These are phyloP conservation scores for Zanthoxylum bungeanum DNA, from an alignment of 345 rosid genomes.

Conservation along the genomic window DNA sequence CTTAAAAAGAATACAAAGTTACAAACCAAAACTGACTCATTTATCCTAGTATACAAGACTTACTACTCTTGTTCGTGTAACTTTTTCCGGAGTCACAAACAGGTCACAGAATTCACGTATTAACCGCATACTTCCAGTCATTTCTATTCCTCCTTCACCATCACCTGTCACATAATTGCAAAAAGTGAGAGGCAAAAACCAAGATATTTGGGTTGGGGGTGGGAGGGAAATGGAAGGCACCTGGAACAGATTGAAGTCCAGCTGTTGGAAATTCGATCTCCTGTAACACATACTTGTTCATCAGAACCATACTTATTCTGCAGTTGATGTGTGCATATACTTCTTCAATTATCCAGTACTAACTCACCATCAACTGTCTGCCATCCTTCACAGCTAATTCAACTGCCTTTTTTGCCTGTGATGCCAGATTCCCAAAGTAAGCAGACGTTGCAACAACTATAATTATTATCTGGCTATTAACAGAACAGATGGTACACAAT, in stretches of 20 bases:
- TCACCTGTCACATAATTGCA: conserved; percentile 48
- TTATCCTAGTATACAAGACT: conserved; percentile 18
- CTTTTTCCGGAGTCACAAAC: conserved; percentile 55
- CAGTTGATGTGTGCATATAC: background rate
- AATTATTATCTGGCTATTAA: background rate
- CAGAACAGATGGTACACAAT: background rate
- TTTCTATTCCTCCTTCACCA: conserved; percentile 95
- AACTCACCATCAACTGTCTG: conserved; percentile 75
- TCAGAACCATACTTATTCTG: conserved; percentile 24
- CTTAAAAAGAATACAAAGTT: background rate
- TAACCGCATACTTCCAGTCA: conserved; percentile 86
- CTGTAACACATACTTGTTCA: conserved; percentile 40
- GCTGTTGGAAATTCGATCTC: conserved; percentile 96
- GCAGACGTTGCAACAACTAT: conserved; percentile 6
- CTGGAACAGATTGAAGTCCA: conserved; percentile 92
- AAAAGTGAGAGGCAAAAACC: conserved; percentile 3
- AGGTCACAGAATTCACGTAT: conserved; percentile 83
- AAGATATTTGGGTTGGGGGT: background rate
- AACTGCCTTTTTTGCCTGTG: conserved; percentile 73
- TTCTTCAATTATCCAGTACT: conserved; percentile 12
- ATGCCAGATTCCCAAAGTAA: conserved; percentile 8
- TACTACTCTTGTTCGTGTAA: conserved; percentile 72
- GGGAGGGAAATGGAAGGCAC: conserved; percentile 24
- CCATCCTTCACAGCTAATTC: conserved; percentile 62
- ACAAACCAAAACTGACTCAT: background rate